Evolutionary conservation across 2,329 filamentous ascomycete genomes (phyloP).

Genomic region (Aspergillus awamori): DNA sequence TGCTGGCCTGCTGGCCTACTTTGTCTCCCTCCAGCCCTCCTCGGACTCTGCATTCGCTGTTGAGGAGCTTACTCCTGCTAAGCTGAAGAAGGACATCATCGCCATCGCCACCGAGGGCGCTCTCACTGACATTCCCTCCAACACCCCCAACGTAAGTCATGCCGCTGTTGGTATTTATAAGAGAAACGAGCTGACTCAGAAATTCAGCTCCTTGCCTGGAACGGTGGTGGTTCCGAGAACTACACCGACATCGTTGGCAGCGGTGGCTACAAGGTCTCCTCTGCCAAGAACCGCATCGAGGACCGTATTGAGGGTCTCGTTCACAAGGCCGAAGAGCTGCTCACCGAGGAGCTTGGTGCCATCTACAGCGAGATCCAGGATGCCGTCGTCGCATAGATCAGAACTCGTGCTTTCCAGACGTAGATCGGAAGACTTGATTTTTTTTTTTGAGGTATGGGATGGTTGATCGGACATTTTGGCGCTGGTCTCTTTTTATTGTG

Average conservation of each 20-base stretch:
- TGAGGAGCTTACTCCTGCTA: slow-evolving; percentile 83
- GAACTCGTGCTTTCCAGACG: slow-evolving; percentile 12
- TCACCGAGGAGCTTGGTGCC: slow-evolving; percentile 50
- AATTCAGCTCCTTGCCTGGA: slow-evolving; percentile 82
- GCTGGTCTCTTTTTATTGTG: slow-evolving; percentile 28
- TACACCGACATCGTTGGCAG: slow-evolving; percentile 78
- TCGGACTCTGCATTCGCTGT: slow-evolving; percentile 89
- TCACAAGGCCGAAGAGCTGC: slow-evolving; percentile 52
- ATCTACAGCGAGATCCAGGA: slow-evolving; percentile 49
- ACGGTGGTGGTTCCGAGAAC: slow-evolving; percentile 93
- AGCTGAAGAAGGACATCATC: slow-evolving; percentile 90
- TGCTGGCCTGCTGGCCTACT: slow-evolving; percentile 94
- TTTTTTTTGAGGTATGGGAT: slow-evolving; percentile 19
- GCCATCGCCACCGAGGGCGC: slow-evolving; percentile 76
- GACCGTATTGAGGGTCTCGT: slow-evolving; percentile 46
- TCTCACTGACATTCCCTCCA: slow-evolving; percentile 77
- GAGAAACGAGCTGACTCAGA: slow-evolving; percentile 27
- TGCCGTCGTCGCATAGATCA: slow-evolving; percentile 50
- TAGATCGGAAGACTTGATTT: slow-evolving; percentile 8
- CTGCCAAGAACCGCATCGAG: slow-evolving; percentile 44
- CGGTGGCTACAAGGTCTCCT: slow-evolving; percentile 65
- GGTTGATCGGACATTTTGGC: slow-evolving; percentile 31
- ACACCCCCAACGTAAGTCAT: slow-evolving; percentile 75
- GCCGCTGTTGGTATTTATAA: background rate
- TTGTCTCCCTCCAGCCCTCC: slow-evolving; percentile 91